Evolutionary conservation across 176 grass and related monocot species (phyloP), one percentile per base, ranked within the genome.

Genomic region (Paspalum notatum): DNA sequence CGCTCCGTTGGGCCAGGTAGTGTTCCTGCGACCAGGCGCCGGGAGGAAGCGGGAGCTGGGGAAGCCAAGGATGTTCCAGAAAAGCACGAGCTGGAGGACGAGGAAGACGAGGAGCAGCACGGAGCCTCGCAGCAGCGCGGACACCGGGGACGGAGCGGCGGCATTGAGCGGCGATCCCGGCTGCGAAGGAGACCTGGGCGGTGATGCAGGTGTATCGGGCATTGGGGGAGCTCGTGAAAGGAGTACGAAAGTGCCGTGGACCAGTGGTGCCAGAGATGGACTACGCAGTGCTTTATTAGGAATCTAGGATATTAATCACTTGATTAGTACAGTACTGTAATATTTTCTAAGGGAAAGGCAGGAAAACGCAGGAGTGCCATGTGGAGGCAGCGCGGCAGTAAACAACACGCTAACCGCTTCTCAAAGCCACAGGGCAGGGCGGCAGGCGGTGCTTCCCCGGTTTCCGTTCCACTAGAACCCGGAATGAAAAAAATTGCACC

Each of bases 41-140:
- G 83, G 76, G 73, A 87, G 75, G 89, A 80, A 84, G 1, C 85
- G 74, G 6, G 88, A 78, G 74, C 22, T 80, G 1, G 74, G 85
- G 54, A 46, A 82, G 45, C 10, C 20, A 62, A 72, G 56, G 54
- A 81, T 50, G 70, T 12, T 59, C 52, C 87, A n/a, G 80, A 94
- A 86, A 66, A 98, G 64, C 51, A 93, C 12, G 14, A 94, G 42
- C 74, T 94, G 95, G 22, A 98, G 10, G 0, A 45, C 61, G 8
- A 94, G 74, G 63, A 94, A 80, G 46, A 64, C 77, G 5, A 91
- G 9, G 12, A 53, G 12, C 57, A 89, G 55, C 47, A 85, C 77
- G 56, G 64, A 63, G 41, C 57, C 78, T 17, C 87, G 82, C 25
- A 85, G 24, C 70, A 89, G 12, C 15, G 50, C 82, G 40, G 56